Base-by-base conservation (phyloP, 495 filamentous ascomycete genomes). In the Podospora tetraspora region DNA sequence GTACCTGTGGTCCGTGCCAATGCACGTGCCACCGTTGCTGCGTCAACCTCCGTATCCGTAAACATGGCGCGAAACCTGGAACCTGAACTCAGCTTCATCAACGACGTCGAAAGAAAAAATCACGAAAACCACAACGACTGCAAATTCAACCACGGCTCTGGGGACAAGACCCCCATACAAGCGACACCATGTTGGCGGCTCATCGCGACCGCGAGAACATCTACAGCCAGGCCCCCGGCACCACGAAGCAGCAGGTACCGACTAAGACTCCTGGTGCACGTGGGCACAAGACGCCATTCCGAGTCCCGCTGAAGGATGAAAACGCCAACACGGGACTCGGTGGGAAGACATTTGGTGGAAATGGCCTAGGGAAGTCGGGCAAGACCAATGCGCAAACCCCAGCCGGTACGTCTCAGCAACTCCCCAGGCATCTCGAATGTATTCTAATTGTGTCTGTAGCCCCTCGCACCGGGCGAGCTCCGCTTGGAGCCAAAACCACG, bases 401-500 rank as follows among this genome's bases (percentile, higher is more conserved):
- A n/a, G 84, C 68, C 29, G 79, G 74, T 73, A 59, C 19, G 57
- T 67, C 2, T 10, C 22, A 21, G 6, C 29, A 5, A 19, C n/a
- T 29, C 61, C n/a, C 6, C 52, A 43, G 16, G 24, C 10, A 19
- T 11, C 11, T 24, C 27, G 59, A 37, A 37, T 10, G n/a, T 1
- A 27, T 59, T 19, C 21, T 27, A 22, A 84, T 70, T 8, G 25
- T 23, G 62, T 21, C 7, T 59, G 52, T 67, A 92, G 91, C 84
- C 59, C 85, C 89, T 60, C 87, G 88, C 57, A 90, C 84, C 13
- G 70, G 24, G 60, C 89, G 93, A 69, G 93, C 95, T 56, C 89
- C 92, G 4, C 79, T 97, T 62, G 96, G 96, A 52, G 85, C 89
- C 82, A 99, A 99, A 79, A 98, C 94, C 0, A 97, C 95, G 58